Evolutionary conservation across 2,329 filamentous ascomycete genomes (phyloP).

Genomic region (Fusarium palustre): DNA sequence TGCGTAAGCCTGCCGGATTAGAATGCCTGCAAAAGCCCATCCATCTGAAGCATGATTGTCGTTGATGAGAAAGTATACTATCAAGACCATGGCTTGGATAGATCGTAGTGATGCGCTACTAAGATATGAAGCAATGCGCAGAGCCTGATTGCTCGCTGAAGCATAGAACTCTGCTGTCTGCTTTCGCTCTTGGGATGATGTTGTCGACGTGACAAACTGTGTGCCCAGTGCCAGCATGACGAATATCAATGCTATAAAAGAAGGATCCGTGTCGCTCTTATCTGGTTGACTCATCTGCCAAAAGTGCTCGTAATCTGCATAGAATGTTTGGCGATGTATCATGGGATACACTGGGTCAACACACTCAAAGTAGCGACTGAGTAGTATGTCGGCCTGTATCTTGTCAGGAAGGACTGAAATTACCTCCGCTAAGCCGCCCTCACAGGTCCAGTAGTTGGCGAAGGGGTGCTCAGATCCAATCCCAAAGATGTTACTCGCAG

Average conservation of each 20-base stretch:
- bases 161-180: slow-evolving; percentile 86
- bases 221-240: slow-evolving; percentile 82
- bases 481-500: slow-evolving; percentile 83
- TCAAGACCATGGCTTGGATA: slow-evolving; percentile 83
- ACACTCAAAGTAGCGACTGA: slow-evolving; percentile 73
- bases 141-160: slow-evolving; percentile 81
- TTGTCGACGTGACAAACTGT: slow-evolving; percentile 74
- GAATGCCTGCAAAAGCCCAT: slow-evolving; percentile 83
- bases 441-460: slow-evolving; percentile 86
- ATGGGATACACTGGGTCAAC: slow-evolving; percentile 87
- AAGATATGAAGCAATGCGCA: slow-evolving; percentile 80
- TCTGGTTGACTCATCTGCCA: slow-evolving; percentile 72
- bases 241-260: slow-evolving; percentile 78
- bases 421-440: slow-evolving; percentile 79
- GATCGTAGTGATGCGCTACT: slow-evolving; percentile 79
- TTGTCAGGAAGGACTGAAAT: slow-evolving; percentile 81
- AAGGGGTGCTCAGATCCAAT: slow-evolving; percentile 83
- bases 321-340: slow-evolving; percentile 80
- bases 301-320: slow-evolving; percentile 82
- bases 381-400: slow-evolving; percentile 77
- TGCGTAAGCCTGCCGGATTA: slow-evolving; percentile 82
- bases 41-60: slow-evolving; percentile 87
- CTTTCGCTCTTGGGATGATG: slow-evolving; percentile 70
- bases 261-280: slow-evolving; percentile 71
- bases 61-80: slow-evolving; percentile 86